A percentile compares a stretch with the other conserved stretches of the same genome.
phyloP scores from a whole-genome alignment of 106 monocot species.

The Dendrobium nobile region DNA sequence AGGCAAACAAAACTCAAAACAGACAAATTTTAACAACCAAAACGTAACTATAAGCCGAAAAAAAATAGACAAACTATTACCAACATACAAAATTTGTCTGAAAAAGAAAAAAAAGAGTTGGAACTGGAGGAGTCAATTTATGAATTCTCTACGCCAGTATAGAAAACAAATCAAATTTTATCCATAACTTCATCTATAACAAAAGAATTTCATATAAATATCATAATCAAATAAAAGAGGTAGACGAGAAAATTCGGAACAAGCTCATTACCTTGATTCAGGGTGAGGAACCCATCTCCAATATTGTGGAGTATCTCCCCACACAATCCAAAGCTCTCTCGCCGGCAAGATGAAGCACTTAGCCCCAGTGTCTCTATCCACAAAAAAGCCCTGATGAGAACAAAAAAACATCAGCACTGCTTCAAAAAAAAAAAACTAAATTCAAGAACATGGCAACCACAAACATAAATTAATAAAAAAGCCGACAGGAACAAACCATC shows the following conservation, averaged over 20 bases:
- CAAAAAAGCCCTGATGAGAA: constrained; percentile 51
- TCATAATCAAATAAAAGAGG: neutral
- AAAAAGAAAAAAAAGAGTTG: no score
- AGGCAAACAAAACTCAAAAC: no score
- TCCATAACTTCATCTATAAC: neutral
- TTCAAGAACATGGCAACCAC: neutral
- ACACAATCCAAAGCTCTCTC: constrained; percentile 44
- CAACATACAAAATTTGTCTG: no score
- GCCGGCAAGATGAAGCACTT: constrained; percentile 69
- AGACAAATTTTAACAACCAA: no score
- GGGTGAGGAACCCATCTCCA: constrained; percentile 45
- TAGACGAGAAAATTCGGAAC: neutral
- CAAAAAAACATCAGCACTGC: neutral
- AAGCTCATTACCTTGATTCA: constrained; percentile 32
- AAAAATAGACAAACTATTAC: no score
- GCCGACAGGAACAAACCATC: constrained; percentile 12
- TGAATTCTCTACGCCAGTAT: no score
- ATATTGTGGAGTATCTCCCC: constrained; percentile 45
- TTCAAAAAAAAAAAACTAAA: neutral
- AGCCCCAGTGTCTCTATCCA: constrained; percentile 55
- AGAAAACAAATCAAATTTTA: neutral
- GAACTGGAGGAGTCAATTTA: no score
- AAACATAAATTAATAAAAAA: neutral
- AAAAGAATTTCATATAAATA: neutral
- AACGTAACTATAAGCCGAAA: no score